Evolutionary conservation across 108 stramenopile species (phyloP), one percentile per base, ranked within the genome.

Genomic region (Ochromonas danica): DNA sequence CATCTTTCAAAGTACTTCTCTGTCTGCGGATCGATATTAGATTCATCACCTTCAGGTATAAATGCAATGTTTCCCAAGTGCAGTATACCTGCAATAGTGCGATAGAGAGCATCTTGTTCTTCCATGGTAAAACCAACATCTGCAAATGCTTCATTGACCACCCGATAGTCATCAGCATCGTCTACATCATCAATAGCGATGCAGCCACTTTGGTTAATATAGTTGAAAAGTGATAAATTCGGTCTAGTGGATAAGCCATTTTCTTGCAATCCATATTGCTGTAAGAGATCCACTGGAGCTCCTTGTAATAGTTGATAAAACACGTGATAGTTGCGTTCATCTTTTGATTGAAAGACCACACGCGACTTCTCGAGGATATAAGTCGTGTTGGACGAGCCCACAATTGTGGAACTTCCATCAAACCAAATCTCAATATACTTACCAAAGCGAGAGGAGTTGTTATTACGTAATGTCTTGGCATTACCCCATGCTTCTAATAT

Each of bases 61-160:
- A 96, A 96, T 14, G 82, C 79, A 31, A 94, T 89, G 70, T 94
- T 91, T 40, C 95, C 95, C 30, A 96, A 83, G 80, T 96, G 95
- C 80, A 94, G 71, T 36, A 96, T 81, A 65, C 91, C 94, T 57
- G 95, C 95, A 77, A 94, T 88, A 39, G 94, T 83, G 36, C 80
- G 79, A 27, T 94, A 80, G 6, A 93, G 25, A 36, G n/a, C 17
- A 3, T 78, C 43, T 0, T 72, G n/a, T 77, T 85, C 77, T 0
- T 81, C 61, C n/a, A 39, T 31, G 72, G 38, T 63, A 43, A 80
- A 80, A 0, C 78, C 83, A 10, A 85, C 40, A 33, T 35, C 45
- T 28, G 41, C 40, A 43, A 78, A 61, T n/a, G 82, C 79, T 1
- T 70, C 43, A n/a, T 62, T 10, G 14, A 57, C 62, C 42, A 51